Conservation (phyloP, 176 grass and related monocot genomes). For the Hsuehochloa calcarea region DNA sequence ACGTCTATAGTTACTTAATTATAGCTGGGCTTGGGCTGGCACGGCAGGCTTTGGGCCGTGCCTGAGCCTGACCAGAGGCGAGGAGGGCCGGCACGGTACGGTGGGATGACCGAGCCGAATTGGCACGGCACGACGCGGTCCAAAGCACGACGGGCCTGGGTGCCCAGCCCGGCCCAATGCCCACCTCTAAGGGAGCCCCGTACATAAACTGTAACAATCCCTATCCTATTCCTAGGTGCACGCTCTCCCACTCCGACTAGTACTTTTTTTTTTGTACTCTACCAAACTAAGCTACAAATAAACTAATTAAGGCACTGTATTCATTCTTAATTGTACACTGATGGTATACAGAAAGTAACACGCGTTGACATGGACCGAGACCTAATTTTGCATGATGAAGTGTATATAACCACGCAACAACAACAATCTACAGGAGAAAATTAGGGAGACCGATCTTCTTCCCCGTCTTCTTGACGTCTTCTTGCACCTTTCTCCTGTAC, state of each 20-base stretch:
- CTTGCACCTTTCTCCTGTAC: constrained; percentile 63
- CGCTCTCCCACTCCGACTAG: not conserved
- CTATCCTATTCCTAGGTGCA: not conserved
- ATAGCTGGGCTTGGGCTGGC: too few species aligned
- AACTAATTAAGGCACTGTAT: not conserved
- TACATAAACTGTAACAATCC: not conserved
- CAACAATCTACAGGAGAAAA: constrained; percentile 42
- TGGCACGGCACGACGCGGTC: too few species aligned
- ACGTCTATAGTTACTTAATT: too few species aligned
- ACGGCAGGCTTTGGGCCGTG: too few species aligned
- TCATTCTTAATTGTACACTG: not conserved
- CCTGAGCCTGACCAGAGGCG: too few species aligned
- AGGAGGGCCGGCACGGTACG: too few species aligned
- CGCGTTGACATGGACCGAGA: not conserved
- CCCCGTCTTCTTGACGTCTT: constrained; percentile 62
- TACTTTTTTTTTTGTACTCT: not conserved
- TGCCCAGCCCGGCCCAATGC: too few species aligned
- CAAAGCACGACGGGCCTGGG: too few species aligned
- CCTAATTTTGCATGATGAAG: not conserved
- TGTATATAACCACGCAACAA: not conserved
- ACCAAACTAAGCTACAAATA: constrained; percentile 13
- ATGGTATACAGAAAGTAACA: not conserved
- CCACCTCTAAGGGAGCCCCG: too few species aligned
- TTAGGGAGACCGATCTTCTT: constrained; percentile 70
- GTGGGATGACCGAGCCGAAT: too few species aligned